phyloP scores from a whole-genome alignment of 768 basidiomycete species.

The Mycena indigotica region DNA sequence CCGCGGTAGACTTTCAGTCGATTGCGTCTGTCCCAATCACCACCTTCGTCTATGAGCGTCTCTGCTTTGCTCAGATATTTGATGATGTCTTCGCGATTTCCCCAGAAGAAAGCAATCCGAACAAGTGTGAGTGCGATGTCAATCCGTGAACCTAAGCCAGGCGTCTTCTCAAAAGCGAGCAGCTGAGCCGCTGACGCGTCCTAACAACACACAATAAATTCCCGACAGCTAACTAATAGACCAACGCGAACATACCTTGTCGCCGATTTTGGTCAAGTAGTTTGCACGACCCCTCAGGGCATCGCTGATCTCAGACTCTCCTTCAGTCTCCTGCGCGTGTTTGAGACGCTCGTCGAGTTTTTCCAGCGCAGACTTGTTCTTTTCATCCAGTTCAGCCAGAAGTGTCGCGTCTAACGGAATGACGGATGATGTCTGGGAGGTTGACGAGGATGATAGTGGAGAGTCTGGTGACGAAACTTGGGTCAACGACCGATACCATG shows the following conservation, averaged over 20 bases:
- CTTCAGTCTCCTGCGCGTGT: constrained; percentile 88
- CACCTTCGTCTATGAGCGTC: constrained; percentile 90
- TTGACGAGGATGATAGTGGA: constrained; percentile 34
- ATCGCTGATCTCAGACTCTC: constrained; percentile 92
- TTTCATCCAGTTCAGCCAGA: constrained; percentile 60
- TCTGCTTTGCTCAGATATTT: constrained; percentile 78
- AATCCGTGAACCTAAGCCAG: constrained; percentile 90
- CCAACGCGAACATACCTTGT: constrained; percentile 56
- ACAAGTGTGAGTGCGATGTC: constrained; percentile 89
- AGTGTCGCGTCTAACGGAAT: constrained; percentile 55
- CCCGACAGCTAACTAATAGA: neutral
- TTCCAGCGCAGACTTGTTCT: constrained; percentile 72
- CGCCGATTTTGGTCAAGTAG: constrained; percentile 87
- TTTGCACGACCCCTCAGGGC: constrained; percentile 81
- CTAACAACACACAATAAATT: constrained; percentile 38
- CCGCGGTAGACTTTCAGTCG: constrained; percentile 95
- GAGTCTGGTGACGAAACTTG: constrained; percentile 40
- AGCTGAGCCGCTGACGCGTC: constrained; percentile 83
- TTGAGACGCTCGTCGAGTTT: constrained; percentile 75
- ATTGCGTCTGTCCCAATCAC: constrained; percentile 98
- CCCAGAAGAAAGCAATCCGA: constrained; percentile 89
- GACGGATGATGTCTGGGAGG: constrained; percentile 45
- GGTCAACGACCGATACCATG: constrained; percentile 34
- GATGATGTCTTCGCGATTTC: constrained; percentile 71
- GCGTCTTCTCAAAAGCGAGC: constrained; percentile 86